A percentile compares a stretch with the other conserved stretches of the same genome.
phyloP scores from a whole-genome alignment of 495 filamentous ascomycete species.

The Trichoderma orchidacearum region DNA sequence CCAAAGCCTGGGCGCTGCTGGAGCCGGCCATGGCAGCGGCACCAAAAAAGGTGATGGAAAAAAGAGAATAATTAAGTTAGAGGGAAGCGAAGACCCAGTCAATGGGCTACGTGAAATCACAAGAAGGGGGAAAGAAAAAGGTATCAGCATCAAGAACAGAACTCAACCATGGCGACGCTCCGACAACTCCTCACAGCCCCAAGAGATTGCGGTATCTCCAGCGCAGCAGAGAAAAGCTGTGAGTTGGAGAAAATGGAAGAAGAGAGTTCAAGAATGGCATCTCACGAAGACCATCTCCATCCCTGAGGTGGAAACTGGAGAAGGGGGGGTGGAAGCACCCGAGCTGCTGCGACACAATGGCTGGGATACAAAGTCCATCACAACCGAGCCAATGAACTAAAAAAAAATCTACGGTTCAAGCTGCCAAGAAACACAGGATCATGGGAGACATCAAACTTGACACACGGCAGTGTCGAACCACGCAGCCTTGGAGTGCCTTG shows the following conservation, averaged over 20 bases:
- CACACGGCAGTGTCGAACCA: background rate
- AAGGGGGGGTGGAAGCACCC: background rate
- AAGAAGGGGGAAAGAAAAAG: conserved; percentile 12
- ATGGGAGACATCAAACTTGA: background rate
- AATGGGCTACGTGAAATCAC: conserved; percentile 29
- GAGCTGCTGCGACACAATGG: background rate
- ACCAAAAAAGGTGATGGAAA: background rate
- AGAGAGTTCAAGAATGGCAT: background rate
- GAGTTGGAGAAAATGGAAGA: conserved; percentile 4
- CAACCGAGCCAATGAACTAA: background rate
- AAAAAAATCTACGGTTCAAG: background rate
- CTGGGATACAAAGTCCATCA: background rate
- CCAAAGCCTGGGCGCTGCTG: conserved; percentile 32
- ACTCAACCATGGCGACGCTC: conserved; percentile 10
- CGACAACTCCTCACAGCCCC: background rate
- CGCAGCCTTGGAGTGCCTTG: background rate
- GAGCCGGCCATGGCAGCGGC: conserved; percentile 29
- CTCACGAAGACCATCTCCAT: background rate
- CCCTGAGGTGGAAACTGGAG: background rate
- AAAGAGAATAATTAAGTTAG: conserved; percentile 11
- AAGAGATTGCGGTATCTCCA: conserved; percentile 1
- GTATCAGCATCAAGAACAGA: conserved; percentile 15
- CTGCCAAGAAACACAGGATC: background rate
- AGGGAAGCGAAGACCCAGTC: conserved; percentile 32
- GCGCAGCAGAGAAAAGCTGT: background rate